These are phyloP conservation scores for Paecilomyces fulvus DNA, from an alignment of 2,329 filamentous ascomycete species.

Conservation along the genomic window DNA sequence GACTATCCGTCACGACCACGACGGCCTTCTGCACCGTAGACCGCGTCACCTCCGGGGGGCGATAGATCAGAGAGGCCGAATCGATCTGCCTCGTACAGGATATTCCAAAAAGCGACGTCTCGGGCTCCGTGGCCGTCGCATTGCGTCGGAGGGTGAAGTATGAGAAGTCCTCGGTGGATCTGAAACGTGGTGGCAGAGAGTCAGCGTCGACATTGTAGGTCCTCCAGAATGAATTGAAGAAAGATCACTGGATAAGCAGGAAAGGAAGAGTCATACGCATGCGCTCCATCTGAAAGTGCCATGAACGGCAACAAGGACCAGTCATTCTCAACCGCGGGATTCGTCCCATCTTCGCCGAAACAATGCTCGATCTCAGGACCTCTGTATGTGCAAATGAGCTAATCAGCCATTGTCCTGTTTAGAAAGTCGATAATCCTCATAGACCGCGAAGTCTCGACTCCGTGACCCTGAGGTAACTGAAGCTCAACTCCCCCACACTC, in stretches of 20 bases:
- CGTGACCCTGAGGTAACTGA: too few relatives aligned
- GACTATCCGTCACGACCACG: slow-evolving; percentile 86
- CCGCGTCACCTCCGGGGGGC: slow-evolving; percentile 83
- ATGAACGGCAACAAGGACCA: slow-evolving; percentile 93
- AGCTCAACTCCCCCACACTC: slow-evolving; percentile 11
- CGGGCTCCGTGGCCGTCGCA: slow-evolving; percentile 38
- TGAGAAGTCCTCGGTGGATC: slow-evolving; percentile 89
- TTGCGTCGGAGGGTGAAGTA: slow-evolving; percentile 83
- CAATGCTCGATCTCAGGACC: slow-evolving; percentile 92
- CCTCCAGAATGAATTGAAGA: background rate
- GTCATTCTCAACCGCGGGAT: slow-evolving; percentile 75
- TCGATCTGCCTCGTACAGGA: slow-evolving; percentile 90
- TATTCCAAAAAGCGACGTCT: slow-evolving; percentile 88
- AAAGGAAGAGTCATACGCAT: slow-evolving; percentile 56
- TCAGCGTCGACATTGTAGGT: background rate
- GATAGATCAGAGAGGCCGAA: slow-evolving; percentile 63
- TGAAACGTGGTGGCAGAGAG: slow-evolving; percentile 25
- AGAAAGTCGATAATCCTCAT: background rate
- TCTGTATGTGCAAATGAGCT: slow-evolving; percentile 27
- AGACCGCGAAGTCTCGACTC: background rate
- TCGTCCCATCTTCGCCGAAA: slow-evolving; percentile 70
- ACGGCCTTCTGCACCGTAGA: slow-evolving; percentile 98
- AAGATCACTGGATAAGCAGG: background rate
- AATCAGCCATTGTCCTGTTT: background rate
- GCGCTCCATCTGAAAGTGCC: slow-evolving; percentile 90